phyloP scores from a whole-genome alignment of 1,284 basidiomycete species.

The Somion occarium region DNA sequence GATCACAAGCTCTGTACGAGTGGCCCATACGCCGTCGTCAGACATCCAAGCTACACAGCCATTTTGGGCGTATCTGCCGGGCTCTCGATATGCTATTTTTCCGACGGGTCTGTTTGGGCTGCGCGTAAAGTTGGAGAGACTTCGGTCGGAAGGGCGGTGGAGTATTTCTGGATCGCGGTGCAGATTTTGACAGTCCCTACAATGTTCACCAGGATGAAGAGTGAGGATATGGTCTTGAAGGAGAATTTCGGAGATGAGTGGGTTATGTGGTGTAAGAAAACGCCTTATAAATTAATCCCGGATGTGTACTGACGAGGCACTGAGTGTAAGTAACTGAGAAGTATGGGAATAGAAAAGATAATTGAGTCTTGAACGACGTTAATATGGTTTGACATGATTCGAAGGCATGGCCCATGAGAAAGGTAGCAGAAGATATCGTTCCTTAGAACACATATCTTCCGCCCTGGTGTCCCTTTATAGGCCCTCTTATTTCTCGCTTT shows the following conservation, averaged over 20 bases:
- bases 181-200: not conserved
- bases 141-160: not conserved
- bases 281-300: slow-evolving; percentile 8
- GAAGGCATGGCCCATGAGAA: too few relatives aligned
- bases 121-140: not conserved
- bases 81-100: not conserved
- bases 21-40: slow-evolving; percentile 10
- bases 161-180: not conserved
- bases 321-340: too few relatives aligned
- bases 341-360: too few relatives aligned
- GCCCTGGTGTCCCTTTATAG: too few relatives aligned
- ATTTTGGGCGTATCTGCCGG: not conserved
- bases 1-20: slow-evolving; percentile 8
- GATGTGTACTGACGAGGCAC: not conserved
- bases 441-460: too few relatives aligned
- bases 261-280: slow-evolving; percentile 4
- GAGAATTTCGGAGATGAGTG: slow-evolving; percentile 17
- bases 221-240: slow-evolving; percentile 16
- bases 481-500: too few relatives aligned
- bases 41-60: slow-evolving; percentile 12
- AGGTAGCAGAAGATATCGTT: too few relatives aligned
- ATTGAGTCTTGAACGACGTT: too few relatives aligned
- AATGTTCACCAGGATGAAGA: not conserved
- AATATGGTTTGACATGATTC: too few relatives aligned
- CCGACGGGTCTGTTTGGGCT: not conserved